Evolutionary conservation across 768 basidiomycete genomes (phyloP).

Genomic region (Kwoniella sp.): DNA sequence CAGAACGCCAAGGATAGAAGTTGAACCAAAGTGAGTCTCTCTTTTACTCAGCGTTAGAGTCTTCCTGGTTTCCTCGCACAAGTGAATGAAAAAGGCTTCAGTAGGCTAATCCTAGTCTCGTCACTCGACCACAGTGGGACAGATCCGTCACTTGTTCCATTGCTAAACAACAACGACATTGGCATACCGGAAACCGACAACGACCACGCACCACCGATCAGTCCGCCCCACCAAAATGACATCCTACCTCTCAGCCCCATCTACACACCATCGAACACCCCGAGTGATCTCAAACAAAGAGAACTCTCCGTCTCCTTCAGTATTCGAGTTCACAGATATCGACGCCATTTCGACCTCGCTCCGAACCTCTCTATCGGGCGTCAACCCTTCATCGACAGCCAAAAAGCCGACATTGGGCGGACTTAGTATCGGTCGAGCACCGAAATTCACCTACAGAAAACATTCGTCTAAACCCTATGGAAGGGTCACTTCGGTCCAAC

Average conservation of each 20-base stretch:
- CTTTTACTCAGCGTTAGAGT: background rate
- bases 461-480: conserved; percentile 21
- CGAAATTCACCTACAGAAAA: conserved; percentile 19
- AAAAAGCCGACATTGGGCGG: conserved; percentile 14
- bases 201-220: no score
- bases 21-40: conserved; percentile 15
- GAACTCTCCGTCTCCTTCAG: conserved; percentile 18
- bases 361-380: conserved; percentile 18
- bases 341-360: conserved; percentile 22
- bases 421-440: conserved; percentile 26
- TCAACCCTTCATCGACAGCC: background rate
- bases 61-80: no score
- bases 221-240: conserved; percentile 7
- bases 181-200: no score
- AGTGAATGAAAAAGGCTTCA: no score
- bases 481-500: conserved; percentile 15
- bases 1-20: no score
- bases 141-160: no score
- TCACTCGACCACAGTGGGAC: no score
- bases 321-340: conserved; percentile 21
- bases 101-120: no score
- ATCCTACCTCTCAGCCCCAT: conserved; percentile 6
- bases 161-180: no score
- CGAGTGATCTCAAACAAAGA: conserved; percentile 24
- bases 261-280: background rate